phyloP scores from a whole-genome alignment of 2,329 filamentous ascomycete species.

The Clonostachys byssicola region DNA sequence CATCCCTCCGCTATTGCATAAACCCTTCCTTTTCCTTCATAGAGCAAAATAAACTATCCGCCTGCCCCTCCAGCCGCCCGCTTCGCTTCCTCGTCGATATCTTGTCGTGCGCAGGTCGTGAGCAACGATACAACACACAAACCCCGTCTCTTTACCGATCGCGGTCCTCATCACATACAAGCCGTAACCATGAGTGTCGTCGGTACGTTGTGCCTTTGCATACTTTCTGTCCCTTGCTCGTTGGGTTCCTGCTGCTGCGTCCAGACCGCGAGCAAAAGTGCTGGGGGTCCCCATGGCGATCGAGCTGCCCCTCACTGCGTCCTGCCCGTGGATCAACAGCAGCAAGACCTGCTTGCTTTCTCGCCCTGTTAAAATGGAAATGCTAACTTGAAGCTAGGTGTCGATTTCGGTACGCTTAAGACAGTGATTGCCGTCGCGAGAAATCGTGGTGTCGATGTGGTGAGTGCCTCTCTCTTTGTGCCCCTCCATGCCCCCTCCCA shows the following conservation, averaged over 20 bases:
- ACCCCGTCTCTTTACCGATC: neutral
- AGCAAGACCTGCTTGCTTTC: neutral
- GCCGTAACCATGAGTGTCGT: constrained; percentile 49
- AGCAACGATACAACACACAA: neutral
- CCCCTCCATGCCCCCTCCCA: neutral
- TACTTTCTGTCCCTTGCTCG: neutral
- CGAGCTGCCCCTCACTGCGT: constrained; percentile 1
- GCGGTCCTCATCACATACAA: constrained; percentile 2
- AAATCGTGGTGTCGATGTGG: constrained; percentile 98
- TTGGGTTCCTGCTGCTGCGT: neutral
- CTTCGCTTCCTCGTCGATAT: neutral
- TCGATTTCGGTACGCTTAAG: constrained; percentile 95
- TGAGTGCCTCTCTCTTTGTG: constrained; percentile 48
- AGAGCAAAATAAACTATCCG: neutral
- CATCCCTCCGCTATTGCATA: neutral
- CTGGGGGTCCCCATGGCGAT: constrained; percentile 1
- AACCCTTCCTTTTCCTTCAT: constrained; percentile 3
- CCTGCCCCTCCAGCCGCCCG: neutral
- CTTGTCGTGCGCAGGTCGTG: neutral
- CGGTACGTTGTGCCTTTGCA: constrained; percentile 31
- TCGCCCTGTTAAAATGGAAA: neutral
- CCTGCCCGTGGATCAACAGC: neutral
- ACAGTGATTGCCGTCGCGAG: constrained; percentile 96
- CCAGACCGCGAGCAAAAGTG: neutral
- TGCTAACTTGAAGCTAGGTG: constrained; percentile 46